Evolutionary conservation across 768 basidiomycete species (phyloP), one percentile per base, ranked within the genome.

Genomic region (Pulveroboletus ravenelii): DNA sequence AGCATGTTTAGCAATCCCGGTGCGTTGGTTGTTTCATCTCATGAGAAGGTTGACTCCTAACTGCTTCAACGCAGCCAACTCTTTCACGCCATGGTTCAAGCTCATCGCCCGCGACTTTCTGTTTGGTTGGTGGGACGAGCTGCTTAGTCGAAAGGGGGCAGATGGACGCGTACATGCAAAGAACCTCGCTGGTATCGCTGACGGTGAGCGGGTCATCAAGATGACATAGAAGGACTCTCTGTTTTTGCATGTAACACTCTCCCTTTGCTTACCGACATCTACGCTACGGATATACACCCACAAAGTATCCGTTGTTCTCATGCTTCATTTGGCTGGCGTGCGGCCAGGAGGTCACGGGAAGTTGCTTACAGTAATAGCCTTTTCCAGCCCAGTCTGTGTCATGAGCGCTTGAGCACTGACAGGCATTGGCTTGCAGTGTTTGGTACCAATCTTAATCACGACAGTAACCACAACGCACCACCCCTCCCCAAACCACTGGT

Each of bases 81-180:
- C 79, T 2, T 99, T 99, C 69, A 99, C 96, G 7, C 96, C 96
- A 0, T 99, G 96, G 96, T 99, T 99, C 82, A 91, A 93, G 69
- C 83, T 98, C 27, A 98, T 99, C 62, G 93, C 93, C 2, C 82
- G 93, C 4, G 93, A 97, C 66, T 95, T 95, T 70, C 77, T 99
- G 38, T 98, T 94, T 65, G 91, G 89, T 20, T 99, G 96, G 96
- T 99, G 96, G 96, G 93, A 96, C 62, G 85, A 88, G 53, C 81
- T 99, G 38, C 62, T 87, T 54, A 73, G 72, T 47, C 82, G 88
- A 34, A 81, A 74, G 64, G 73, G 74, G 53, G 56, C 52, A 12
- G 61, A 81, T 15, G 88, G 87, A 8, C 73, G 76, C 20, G 74
- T 91, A 10, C 41, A 60, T 4, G 80, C 81, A 1, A 75, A 74